Base-by-base conservation (phyloP, 495 filamentous ascomycete species). In the Aspergillus olivimuriae region DNA sequence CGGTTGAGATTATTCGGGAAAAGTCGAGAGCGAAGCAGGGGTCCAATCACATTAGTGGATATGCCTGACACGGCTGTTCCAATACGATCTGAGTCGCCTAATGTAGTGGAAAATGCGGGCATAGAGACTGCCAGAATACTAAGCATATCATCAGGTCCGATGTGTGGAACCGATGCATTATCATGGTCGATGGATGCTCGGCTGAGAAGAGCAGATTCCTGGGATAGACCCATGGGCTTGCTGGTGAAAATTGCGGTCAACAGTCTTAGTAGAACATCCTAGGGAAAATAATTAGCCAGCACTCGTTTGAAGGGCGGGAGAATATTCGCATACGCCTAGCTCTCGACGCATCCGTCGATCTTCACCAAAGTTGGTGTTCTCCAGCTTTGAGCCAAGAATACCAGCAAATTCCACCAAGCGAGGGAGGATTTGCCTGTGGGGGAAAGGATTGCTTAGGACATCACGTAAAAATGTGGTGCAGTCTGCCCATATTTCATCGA, bases 401-500 rank as follows among this genome's bases (percentile, higher is more conserved):
- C 86, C 86, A 6, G 86, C 86, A 50, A 97, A 94, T 48, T 94
- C 86, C 21, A 99, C 69, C 43, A 99, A 66, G 20, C 83, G 81
- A 5, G 94, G 88, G 17, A 99, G 70, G 16, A 87, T 89, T 58
- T 95, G 89, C 36, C 92, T 76, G 57, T 97, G 91, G 1, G 92
- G 94, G 51, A 99, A 87, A 2, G 94, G 94, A 60, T 99, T 97
- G 33, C 84, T 83, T 20, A 97, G 70, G 4, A 97, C 78, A 62
- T 97, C 94, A 41, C 80, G 82, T 33, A 97, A 60, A 62, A 99
- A 99, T 1, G 83, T 78, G 53, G 88, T 88, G 60, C 91, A 97
- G 55, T 99, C 94, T 28, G 78, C 70, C 92, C 92, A 99, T 22
- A 99, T 95, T 63, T 99, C 92, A 55, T 99, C 94, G 73, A 97